A percentile compares a stretch with the other conserved stretches of the same genome.
Evolutionary conservation across 2,329 filamentous ascomycete genomes (phyloP).

Genomic region (Xylariomycetidae sp.): DNA sequence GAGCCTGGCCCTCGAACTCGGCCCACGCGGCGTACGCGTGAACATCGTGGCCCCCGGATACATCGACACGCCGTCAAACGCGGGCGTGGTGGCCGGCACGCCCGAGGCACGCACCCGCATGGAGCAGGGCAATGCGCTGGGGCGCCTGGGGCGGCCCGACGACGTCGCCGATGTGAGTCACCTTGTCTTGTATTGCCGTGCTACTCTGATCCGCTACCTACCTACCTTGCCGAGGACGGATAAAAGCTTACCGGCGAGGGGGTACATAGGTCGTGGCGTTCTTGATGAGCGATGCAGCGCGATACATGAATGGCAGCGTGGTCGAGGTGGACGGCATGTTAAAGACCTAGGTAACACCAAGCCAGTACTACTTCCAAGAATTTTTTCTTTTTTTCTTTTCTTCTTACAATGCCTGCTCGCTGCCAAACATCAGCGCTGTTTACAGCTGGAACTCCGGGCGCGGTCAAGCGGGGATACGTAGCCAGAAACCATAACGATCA

Average conservation of each 20-base stretch:
- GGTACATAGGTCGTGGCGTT: conserved; percentile 39
- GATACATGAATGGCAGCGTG: conserved; percentile 47
- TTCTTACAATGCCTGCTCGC: too few relatives aligned
- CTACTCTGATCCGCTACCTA: too few relatives aligned
- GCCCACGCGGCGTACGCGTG: conserved; percentile 30
- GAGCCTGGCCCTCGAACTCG: conserved; percentile 35
- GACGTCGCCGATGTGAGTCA: conserved; percentile 22
- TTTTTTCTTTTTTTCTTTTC: too few relatives aligned
- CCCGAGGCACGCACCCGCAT: conserved; percentile 29
- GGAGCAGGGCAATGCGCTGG: conserved; percentile 18
- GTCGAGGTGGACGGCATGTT: conserved; percentile 40
- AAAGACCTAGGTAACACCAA: conserved; percentile 11
- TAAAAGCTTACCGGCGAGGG: too few relatives aligned
- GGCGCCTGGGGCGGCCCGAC: conserved; percentile 20
- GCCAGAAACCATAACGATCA: too few relatives aligned
- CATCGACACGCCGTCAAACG: conserved; percentile 25
- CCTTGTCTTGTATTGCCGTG: too few relatives aligned
- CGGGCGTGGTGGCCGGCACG: conserved; percentile 39
- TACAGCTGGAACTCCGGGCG: too few relatives aligned
- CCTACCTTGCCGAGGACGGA: too few relatives aligned
- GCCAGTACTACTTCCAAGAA: too few relatives aligned
- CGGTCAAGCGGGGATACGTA: too few relatives aligned
- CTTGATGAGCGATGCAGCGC: conserved; percentile 19
- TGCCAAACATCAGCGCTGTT: too few relatives aligned
- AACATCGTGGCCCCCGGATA: conserved; percentile 27